Evolutionary conservation across 441 rosid genomes (phyloP).

Genomic region (Corymbia citriodora): DNA sequence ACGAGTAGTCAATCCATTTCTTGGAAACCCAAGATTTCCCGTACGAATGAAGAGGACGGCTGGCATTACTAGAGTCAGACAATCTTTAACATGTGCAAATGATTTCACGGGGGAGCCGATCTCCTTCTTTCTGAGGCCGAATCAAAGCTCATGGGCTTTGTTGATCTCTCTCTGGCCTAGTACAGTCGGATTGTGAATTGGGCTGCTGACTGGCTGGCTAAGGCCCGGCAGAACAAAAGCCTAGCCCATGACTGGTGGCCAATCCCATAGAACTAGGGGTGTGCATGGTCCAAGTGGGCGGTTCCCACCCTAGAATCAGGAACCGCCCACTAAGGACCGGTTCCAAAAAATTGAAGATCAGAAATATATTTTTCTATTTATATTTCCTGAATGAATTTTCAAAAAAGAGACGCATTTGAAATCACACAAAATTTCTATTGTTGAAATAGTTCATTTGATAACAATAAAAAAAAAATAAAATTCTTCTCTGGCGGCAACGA

Average conservation of each 20-base stretch:
- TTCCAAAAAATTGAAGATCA: no score
- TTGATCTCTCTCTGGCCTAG: neutral
- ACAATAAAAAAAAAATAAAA: no score
- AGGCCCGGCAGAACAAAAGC: neutral
- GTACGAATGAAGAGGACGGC: neutral
- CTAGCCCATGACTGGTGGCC: neutral
- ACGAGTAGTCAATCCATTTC: neutral
- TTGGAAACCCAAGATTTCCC: neutral
- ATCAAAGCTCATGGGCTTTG: neutral
- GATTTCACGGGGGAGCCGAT: neutral
- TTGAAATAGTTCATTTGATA: no score
- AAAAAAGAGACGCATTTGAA: no score
- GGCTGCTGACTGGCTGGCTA: neutral
- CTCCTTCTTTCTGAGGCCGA: neutral
- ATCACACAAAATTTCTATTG: no score
- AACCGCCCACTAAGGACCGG: no score
- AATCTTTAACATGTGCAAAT: neutral
- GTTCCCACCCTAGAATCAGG: no score
- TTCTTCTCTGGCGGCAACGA: no score
- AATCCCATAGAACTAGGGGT: neutral
- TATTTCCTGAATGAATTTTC: no score
- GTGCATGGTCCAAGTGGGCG: no score
- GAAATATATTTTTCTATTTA: no score
- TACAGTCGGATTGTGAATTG: neutral
- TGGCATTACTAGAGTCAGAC: neutral